Evolutionary conservation across 2,329 filamentous ascomycete species (phyloP).

Genomic region (Proliferodiscus dingleyae): DNA sequence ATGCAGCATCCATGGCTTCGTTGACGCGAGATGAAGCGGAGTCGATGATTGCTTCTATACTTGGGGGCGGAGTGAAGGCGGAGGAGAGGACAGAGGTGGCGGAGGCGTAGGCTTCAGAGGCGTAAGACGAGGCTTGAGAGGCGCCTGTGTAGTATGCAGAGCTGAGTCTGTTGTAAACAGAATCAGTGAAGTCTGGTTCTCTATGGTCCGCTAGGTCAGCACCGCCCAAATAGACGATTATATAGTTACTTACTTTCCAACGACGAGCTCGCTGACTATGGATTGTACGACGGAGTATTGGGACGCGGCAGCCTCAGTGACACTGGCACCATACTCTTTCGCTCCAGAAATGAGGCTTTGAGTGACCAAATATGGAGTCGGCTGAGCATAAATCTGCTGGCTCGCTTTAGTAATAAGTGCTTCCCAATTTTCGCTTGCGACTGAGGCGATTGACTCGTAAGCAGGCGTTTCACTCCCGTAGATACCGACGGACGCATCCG

Average conservation of each 20-base stretch:
- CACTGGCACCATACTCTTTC: slow-evolving; percentile 55
- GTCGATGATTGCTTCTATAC: slow-evolving; percentile 52
- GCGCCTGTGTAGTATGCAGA: slow-evolving; percentile 66
- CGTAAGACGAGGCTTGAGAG: slow-evolving; percentile 48
- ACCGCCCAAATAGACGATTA: not conserved
- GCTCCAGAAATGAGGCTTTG: slow-evolving; percentile 44
- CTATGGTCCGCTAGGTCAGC: not conserved
- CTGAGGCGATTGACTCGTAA: slow-evolving; percentile 47
- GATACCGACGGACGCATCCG: slow-evolving; percentile 18
- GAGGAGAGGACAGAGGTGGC: slow-evolving; percentile 41
- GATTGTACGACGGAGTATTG: slow-evolving; percentile 68
- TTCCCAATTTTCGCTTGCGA: slow-evolving; percentile 38
- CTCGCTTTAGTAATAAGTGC: slow-evolving; percentile 30
- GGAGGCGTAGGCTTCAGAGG: slow-evolving; percentile 41
- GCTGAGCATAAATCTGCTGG: slow-evolving; percentile 29
- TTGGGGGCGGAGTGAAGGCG: slow-evolving; percentile 52
- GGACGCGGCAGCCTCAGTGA: slow-evolving; percentile 52
- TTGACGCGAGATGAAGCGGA: slow-evolving; percentile 53
- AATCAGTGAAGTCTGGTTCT: slow-evolving; percentile 77
- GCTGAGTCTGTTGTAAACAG: slow-evolving; percentile 66
- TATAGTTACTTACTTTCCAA: slow-evolving; percentile 47
- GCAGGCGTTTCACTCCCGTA: slow-evolving; percentile 42
- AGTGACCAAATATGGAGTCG: slow-evolving; percentile 34
- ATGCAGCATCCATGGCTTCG: slow-evolving; percentile 54
- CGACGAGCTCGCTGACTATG: slow-evolving; percentile 70